Conservation (phyloP, 2,329 filamentous ascomycete genomes). For the Fusarium sp. region DNA sequence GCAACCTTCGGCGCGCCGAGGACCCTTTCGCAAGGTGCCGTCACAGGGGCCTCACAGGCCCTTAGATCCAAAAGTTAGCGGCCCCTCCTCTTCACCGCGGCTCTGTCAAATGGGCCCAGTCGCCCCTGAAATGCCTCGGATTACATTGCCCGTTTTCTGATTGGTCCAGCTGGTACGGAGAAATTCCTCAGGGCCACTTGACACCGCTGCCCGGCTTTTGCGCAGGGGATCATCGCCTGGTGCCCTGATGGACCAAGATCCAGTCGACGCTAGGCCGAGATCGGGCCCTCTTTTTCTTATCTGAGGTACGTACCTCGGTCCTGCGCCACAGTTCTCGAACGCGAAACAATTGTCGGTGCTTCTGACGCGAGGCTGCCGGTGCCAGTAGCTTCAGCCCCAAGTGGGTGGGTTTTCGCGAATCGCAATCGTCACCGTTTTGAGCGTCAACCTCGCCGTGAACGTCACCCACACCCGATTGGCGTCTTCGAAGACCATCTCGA, state of each 20-base stretch:
- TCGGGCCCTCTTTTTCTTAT: conserved; percentile 40
- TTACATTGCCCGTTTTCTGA: conserved; percentile 41
- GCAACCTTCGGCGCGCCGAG: background rate
- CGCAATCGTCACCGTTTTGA: conserved; percentile 7
- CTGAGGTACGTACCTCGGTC: background rate
- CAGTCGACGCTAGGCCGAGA: conserved; percentile 41
- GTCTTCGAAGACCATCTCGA: background rate
- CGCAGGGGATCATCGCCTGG: conserved; percentile 34
- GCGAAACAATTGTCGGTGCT: background rate
- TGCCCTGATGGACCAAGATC: conserved; percentile 38
- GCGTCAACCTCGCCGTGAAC: conserved; percentile 2
- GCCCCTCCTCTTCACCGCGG: conserved; percentile 36
- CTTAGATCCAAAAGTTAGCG: conserved; percentile 32
- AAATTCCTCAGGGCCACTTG: conserved; percentile 36
- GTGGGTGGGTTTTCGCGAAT: conserved; percentile 11
- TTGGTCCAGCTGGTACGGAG: conserved; percentile 38
- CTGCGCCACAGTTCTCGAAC: conserved; percentile 14
- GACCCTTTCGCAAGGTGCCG: conserved; percentile 30
- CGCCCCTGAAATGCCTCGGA: conserved; percentile 41
- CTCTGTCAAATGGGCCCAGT: conserved; percentile 38
- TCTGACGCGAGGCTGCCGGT: conserved; percentile 11
- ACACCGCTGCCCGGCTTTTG: conserved; percentile 31
- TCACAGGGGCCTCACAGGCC: conserved; percentile 26
- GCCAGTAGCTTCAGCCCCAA: conserved; percentile 10
- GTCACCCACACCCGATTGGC: background rate